phyloP scores from a whole-genome alignment of 202 grass and related monocot species.

The Panicum hallii region DNA sequence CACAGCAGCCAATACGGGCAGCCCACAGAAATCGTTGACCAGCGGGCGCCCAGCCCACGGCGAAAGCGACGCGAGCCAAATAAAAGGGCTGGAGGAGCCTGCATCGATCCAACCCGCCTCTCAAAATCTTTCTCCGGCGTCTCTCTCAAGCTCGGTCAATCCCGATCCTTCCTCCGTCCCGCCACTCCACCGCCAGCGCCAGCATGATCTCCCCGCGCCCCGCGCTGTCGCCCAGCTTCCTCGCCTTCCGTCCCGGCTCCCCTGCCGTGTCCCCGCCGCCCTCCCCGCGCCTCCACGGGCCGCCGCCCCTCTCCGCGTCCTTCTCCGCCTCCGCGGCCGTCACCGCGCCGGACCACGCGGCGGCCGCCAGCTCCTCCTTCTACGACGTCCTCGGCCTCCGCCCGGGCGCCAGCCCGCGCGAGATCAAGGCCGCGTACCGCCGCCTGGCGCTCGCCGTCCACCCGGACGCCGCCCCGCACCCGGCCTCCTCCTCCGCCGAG shows the following conservation, averaged over 20 bases:
- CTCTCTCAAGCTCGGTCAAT: not conserved
- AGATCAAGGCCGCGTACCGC: constrained; percentile 79
- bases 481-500: constrained; percentile 38
- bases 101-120: not conserved
- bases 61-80: not conserved
- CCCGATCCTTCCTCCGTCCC: not conserved
- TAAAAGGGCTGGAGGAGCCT: not conserved
- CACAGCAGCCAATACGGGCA: constrained; percentile 3
- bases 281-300: constrained; percentile 28
- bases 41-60: not conserved
- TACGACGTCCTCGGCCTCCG: constrained; percentile 75
- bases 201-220: constrained; percentile 56
- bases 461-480: constrained; percentile 56
- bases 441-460: constrained; percentile 68
- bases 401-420: constrained; percentile 46
- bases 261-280: constrained; percentile 25
- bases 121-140: not conserved
- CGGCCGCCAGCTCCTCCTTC: constrained; percentile 37
- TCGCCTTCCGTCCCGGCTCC: constrained; percentile 23
- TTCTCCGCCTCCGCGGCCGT: constrained; percentile 8
- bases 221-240: constrained; percentile 39
- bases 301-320: constrained; percentile 36
- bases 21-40: not conserved
- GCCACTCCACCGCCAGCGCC: not conserved
- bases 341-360: not conserved